These are phyloP conservation scores for Paulownia fortunei DNA, from an alignment of 257 asterid genomes.

Conservation along the genomic window DNA sequence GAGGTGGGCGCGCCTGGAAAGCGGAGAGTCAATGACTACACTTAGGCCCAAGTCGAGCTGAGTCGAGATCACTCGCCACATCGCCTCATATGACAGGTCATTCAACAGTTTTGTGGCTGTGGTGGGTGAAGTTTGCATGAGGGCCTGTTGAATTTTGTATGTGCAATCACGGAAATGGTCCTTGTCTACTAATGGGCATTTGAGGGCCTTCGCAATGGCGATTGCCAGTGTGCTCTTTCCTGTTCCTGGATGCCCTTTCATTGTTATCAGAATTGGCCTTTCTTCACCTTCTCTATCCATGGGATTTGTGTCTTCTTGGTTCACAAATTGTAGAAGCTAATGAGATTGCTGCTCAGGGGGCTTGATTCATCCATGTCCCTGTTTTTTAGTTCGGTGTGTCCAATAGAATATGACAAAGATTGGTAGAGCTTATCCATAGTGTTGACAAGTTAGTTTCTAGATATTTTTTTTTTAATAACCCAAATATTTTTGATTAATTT, in stretches of 20 bases:
- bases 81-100: slow-evolving; percentile 71
- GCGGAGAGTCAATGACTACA: slow-evolving; percentile 70
- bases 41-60: slow-evolving; percentile 65
- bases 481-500: no score
- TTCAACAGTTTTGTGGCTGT: slow-evolving; percentile 51
- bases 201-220: slow-evolving; percentile 58
- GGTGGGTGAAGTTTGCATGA: slow-evolving; percentile 34
- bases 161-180: slow-evolving; percentile 75
- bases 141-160: slow-evolving; percentile 44
- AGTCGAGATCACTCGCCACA: slow-evolving; percentile 58
- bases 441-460: neutral
- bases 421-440: slow-evolving; percentile 27
- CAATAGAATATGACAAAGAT: neutral
- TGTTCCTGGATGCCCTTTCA: slow-evolving; percentile 95
- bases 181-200: slow-evolving; percentile 71
- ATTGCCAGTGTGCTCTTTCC: slow-evolving; percentile 73
- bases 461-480: no score
- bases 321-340: neutral
- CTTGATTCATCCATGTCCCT: neutral
- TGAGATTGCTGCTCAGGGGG: no score
- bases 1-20: slow-evolving; percentile 56
- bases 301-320: neutral
- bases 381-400: neutral
- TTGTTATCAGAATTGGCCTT: slow-evolving; percentile 56
- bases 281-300: slow-evolving; percentile 37